Base-by-base conservation (phyloP, 495 filamentous ascomycete species). In the Lasiosphaeriaceae sp. region DNA sequence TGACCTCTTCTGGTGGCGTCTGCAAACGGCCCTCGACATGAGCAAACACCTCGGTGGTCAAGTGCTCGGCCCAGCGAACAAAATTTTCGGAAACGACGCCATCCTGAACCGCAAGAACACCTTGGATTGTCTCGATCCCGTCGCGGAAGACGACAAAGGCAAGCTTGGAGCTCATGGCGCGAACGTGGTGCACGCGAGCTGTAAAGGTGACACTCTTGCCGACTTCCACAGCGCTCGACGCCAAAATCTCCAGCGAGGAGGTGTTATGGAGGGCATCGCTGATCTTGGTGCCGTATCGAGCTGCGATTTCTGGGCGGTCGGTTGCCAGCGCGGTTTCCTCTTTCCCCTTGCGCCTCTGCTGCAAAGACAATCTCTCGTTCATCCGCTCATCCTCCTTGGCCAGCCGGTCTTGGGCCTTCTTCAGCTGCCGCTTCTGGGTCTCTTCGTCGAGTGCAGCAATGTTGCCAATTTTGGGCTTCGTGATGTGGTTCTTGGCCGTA, bases 91-190 rank as follows among this genome's bases (percentile, higher is more conserved):
- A 85, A 14, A 87, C 66, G 41, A 65, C 78, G 65, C 66, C 82
- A 65, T 71, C 80, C 49, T 79, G 73, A 19, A 75, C 76, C 17
- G 85, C 77, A 47, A 90, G 74, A 66, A 90, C 84, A 37, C 86
- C 92, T 74, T 97, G 93, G 16, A 97, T 81, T 44, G 90, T 96
- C 62, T 84, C 78, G 37, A 83, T 82, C 60, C 90, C 84, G 73
- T 95, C 89, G 48, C 90, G 81, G 52, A 97, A 81, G 68, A 96
- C 81, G 63, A 97, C 77, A 71, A 97, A 97, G 50, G 88, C 89
- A 54, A 97, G 77, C 65, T 93, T 93, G 47, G 90, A 83, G 71
- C 90, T 93, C 77, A 96, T 82, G 52, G 84, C 83, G 52, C 93
- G 81, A 21, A 90, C 78, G 72, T 92, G 93, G 69, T 96, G 90